Percentiles rank a stretch among this genome's conserved stretches.
Conservation (phyloP, 169 alveolate species). For the Amoebophrya sp. region DNA sequence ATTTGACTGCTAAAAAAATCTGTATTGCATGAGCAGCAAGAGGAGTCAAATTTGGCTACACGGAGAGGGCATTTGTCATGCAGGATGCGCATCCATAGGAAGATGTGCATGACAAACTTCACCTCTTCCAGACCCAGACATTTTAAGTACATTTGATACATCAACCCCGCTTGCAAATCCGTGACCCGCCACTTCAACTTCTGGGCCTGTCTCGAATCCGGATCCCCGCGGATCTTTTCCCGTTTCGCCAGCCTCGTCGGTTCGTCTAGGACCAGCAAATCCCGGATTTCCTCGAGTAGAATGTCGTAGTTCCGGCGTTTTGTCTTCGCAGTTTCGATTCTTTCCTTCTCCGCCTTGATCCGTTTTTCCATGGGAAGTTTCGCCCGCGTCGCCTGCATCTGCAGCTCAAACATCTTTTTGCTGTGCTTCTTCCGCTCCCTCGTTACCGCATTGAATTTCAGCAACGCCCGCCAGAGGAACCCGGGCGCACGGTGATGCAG, state of each 20-base stretch:
- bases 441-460: background rate
- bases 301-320: background rate
- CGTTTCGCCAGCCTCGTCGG: background rate
- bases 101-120: no score
- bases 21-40: no score
- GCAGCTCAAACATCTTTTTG: background rate
- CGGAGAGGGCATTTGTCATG: no score
- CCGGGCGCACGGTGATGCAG: background rate
- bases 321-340: background rate
- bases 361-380: background rate
- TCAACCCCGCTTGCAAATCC: background rate
- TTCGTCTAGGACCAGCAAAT: background rate
- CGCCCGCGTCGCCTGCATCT: background rate
- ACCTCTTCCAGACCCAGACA: no score
- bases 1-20: no score
- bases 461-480: background rate
- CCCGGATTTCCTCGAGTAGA: background rate
- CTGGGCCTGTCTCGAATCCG: background rate
- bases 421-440: background rate
- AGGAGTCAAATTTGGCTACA: no score
- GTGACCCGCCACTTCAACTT: background rate
- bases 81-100: no score
- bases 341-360: background rate
- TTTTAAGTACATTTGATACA: no score
- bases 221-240: background rate